A percentile compares a stretch with the other conserved stretches of the same genome.
These are phyloP conservation scores for Patellifolia procumbens DNA, from an alignment of 179 eudicot species.

Conservation along the genomic window DNA sequence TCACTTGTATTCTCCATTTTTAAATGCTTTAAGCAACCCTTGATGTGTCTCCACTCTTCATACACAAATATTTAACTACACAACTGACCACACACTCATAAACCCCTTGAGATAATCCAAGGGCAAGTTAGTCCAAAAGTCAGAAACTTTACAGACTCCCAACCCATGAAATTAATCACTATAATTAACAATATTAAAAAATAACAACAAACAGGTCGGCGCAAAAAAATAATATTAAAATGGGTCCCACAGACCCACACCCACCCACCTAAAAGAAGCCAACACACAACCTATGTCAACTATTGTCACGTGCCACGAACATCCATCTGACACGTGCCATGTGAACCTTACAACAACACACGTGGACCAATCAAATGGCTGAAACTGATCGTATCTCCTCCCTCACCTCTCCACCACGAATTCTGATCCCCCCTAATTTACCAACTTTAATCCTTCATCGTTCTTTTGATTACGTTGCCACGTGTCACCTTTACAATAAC, in stretches of 20 bases:
- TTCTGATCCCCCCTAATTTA: slow-evolving; percentile 29
- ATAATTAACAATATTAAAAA: background rate
- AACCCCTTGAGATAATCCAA: no score
- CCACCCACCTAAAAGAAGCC: background rate
- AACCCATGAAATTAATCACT: background rate
- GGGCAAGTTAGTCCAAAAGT: no score
- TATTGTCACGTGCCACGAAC: slow-evolving; percentile 6
- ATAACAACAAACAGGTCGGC: slow-evolving; percentile 5
- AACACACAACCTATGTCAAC: background rate
- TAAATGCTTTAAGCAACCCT: no score
- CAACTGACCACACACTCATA: no score
- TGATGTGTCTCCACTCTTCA: no score
- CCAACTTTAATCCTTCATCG: slow-evolving; percentile 30
- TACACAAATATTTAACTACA: no score
- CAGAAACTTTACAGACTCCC: background rate
- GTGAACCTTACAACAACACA: background rate
- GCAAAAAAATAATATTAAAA: background rate
- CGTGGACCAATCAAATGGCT: slow-evolving; percentile 52
- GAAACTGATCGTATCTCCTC: slow-evolving; percentile 61
- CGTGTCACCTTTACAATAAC: slow-evolving; percentile 41
- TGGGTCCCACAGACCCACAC: slow-evolving; percentile 3
- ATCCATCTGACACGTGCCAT: slow-evolving; percentile 36
- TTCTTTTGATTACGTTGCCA: slow-evolving; percentile 51
- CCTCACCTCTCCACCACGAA: slow-evolving; percentile 58
- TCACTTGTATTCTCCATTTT: no score